Evolutionary conservation across 1,284 basidiomycete genomes (phyloP), one percentile per base, ranked within the genome.

Genomic region (Entoloma clypeatum): DNA sequence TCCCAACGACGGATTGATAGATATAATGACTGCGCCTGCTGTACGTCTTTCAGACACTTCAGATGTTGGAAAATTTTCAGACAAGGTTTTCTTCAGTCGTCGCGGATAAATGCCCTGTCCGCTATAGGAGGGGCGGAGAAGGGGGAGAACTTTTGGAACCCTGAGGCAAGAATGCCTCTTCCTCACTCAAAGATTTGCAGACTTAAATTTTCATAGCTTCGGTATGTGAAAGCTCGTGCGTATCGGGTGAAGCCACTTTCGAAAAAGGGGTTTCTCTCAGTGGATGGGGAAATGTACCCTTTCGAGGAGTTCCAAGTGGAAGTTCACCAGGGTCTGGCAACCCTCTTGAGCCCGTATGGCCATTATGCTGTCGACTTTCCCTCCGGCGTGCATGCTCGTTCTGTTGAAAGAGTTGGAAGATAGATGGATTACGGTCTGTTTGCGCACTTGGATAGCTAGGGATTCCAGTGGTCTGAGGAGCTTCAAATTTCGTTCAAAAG

Each of bases 301-400:
- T 90, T 89, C 54, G 75, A 83, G 52, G 76, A 83, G 42, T 93
- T 86, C 60, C 81, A 92, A 53, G 85, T 96, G 4, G 89, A 96
- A 60, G 81, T 90, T 4, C 79, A 90, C 51, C 72, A 74, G 17
- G 74, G 79, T 4, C 62, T 89, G 11, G 90, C 78, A 11, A 83
- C 77, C 0, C 61, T 91, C 10, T 62, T 92, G 13, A 87, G 84
- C 54, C 76, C 81, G 29, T 67, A 79, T 45, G 87, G 88, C 1
- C 68, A 71, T 47, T 90, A 81, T 53, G 75, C 73, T 10, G 68
- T 69, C 0, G 71, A 81, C 13, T 81, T 84, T 48, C 49, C 56
- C n/a, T 48, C 61, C 22, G 49, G 43, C 3, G 11, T 37, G n/a
- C 38, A 29, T 14, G 29, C 27, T 31, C 22, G 14, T 25, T 19